These are phyloP conservation scores for Diaporthe caulivora DNA, from an alignment of 2,329 filamentous ascomycete genomes.

Conservation along the genomic window DNA sequence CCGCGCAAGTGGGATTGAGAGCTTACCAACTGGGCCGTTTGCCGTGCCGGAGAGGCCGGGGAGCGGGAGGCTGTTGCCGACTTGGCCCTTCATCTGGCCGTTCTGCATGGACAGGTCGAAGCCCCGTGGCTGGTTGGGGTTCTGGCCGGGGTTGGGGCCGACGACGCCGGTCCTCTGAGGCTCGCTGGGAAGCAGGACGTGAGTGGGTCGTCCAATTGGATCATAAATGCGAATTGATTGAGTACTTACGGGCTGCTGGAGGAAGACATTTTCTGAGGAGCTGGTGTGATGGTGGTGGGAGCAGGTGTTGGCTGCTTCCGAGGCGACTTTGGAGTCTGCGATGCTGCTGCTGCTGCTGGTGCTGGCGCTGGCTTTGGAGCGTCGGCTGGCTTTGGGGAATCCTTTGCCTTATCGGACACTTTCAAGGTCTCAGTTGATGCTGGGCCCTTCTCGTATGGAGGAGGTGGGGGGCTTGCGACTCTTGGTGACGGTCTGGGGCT, in stretches of 20 bases:
- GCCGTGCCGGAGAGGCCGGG: slow-evolving; percentile 34
- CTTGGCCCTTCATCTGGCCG: slow-evolving; percentile 21
- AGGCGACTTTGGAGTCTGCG: slow-evolving; percentile 6
- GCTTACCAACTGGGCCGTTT: slow-evolving; percentile 35
- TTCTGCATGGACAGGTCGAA: slow-evolving; percentile 31
- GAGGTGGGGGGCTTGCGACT: slow-evolving; percentile 30
- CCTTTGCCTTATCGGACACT: slow-evolving; percentile 28
- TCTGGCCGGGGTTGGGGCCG: slow-evolving; percentile 24
- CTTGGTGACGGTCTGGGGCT: slow-evolving; percentile 31
- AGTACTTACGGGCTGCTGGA: slow-evolving; percentile 25
- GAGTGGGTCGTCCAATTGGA: not conserved
- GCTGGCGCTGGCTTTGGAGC: slow-evolving; percentile 18
- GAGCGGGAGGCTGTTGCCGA: slow-evolving; percentile 27
- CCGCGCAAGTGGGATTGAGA: not conserved
- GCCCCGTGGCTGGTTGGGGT: slow-evolving; percentile 26
- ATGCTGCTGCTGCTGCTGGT: not conserved
- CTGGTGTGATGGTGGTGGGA: not conserved
- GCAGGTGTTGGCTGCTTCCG: slow-evolving; percentile 17
- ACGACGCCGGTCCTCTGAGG: slow-evolving; percentile 27
- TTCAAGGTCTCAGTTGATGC: slow-evolving; percentile 29
- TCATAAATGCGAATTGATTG: no score
- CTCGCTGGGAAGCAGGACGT: not conserved
- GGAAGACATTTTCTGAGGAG: slow-evolving; percentile 30
- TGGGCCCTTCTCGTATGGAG: slow-evolving; percentile 29
- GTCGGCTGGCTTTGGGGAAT: slow-evolving; percentile 12